A percentile compares a stretch with the other conserved stretches of the same genome.
Conservation (phyloP, 495 filamentous ascomycete genomes). For the Tuber melanosporum region DNA sequence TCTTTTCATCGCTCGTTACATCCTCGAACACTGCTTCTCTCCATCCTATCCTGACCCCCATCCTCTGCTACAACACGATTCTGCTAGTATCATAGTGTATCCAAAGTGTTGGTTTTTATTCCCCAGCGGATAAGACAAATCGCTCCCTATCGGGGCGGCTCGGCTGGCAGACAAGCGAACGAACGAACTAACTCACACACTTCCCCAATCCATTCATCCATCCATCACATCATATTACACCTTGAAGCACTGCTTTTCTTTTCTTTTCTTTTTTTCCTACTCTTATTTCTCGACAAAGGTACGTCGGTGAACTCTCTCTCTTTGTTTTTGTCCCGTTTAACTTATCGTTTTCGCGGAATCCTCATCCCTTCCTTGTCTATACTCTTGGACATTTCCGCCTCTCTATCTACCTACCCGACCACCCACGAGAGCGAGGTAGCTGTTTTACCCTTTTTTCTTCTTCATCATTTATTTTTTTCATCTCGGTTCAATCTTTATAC, state of each 20-base stretch:
- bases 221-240: conserved; percentile 32
- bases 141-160: conserved; percentile 34
- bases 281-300: conserved; percentile 22
- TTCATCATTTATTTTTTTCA: background rate
- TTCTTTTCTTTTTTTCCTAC: conserved; percentile 14
- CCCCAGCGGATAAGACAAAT: conserved; percentile 35
- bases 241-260: conserved; percentile 17
- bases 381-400: background rate
- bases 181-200: conserved; percentile 26
- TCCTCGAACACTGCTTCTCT: background rate
- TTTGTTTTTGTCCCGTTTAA: conserved; percentile 3
- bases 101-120: conserved; percentile 34
- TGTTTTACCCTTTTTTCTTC: background rate
- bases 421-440: background rate
- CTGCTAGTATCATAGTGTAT: conserved; percentile 10
- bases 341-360: conserved; percentile 19
- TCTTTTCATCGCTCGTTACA: conserved; percentile 1
- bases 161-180: conserved; percentile 16
- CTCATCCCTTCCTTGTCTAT: background rate
- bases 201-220: conserved; percentile 31
- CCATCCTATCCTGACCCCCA: background rate
- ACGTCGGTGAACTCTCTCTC: conserved; percentile 21
- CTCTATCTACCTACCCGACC: background rate
- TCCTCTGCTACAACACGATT: background rate
- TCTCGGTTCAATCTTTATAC: background rate